Conservation (phyloP, 2,329 filamentous ascomycete species). For the Tympanopsis confertula region DNA sequence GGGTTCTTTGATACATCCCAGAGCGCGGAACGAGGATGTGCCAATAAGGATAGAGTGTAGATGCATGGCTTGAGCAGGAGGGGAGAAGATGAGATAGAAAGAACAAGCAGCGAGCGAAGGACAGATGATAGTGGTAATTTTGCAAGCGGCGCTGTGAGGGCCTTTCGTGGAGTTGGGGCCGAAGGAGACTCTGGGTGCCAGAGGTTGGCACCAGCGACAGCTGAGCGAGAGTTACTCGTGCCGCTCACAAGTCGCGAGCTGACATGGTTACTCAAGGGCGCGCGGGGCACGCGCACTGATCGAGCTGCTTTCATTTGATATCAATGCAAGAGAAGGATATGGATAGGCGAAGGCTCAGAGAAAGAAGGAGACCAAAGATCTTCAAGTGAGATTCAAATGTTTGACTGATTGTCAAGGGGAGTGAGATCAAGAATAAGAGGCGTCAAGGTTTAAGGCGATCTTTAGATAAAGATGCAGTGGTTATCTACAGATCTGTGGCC, state of each 20-base stretch:
- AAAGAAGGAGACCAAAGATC: too few relatives aligned
- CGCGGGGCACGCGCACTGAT: too few relatives aligned
- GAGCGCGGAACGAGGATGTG: background rate
- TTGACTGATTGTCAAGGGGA: too few relatives aligned
- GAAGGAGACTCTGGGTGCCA: background rate
- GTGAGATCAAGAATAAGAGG: too few relatives aligned
- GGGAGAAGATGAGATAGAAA: conserved; percentile 1
- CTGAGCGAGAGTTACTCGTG: background rate
- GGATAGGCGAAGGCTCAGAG: too few relatives aligned
- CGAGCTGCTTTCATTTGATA: too few relatives aligned
- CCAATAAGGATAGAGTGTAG: background rate
- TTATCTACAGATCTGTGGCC: too few relatives aligned
- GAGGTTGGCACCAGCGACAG: background rate
- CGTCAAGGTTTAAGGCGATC: too few relatives aligned
- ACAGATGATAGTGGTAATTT: background rate
- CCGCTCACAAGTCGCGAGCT: background rate
- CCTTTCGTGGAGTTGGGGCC: background rate
- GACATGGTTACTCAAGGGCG: too few relatives aligned
- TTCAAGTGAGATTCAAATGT: too few relatives aligned
- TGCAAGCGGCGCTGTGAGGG: background rate
- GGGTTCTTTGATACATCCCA: background rate
- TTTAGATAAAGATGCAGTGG: too few relatives aligned
- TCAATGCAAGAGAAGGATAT: too few relatives aligned
- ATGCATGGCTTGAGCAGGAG: conserved; percentile 1
- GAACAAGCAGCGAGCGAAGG: background rate